phyloP scores from a whole-genome alignment of 2,329 filamentous ascomycete genomes.

The Aspergillus sclerotialis region DNA sequence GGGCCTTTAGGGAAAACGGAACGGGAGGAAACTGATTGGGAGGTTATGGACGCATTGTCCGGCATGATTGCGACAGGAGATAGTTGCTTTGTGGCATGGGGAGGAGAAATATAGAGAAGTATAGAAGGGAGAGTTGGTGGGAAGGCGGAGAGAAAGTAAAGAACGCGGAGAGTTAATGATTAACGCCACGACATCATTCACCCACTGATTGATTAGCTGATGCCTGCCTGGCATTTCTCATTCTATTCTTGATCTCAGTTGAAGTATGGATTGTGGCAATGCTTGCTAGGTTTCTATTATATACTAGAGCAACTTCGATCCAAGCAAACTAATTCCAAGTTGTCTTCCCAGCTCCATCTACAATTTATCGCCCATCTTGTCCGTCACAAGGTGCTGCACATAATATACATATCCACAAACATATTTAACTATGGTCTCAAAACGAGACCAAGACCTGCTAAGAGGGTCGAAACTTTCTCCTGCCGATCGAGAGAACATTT shows the following conservation, averaged over 20 bases:
- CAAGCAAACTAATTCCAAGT: not conserved
- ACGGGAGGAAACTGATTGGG: conserved; percentile 44
- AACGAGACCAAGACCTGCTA: conserved; percentile 27
- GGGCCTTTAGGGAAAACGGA: conserved; percentile 71
- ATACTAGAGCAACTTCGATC: not conserved
- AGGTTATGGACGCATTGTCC: conserved; percentile 33
- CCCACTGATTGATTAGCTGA: no score
- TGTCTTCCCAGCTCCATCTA: no score
- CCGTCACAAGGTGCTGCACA: no score
- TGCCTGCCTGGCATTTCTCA: no score
- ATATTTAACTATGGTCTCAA: conserved; percentile 28
- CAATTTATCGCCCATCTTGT: no score
- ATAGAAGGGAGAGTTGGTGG: not conserved
- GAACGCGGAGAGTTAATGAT: not conserved
- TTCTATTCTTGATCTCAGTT: conserved; percentile 1
- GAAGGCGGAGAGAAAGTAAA: no score
- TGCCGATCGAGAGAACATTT: conserved; percentile 44
- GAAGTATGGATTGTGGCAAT: conserved; percentile 1
- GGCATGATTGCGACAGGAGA: conserved; percentile 23
- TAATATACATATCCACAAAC: no score
- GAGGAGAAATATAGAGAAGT: not conserved
- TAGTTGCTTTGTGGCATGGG: conserved; percentile 4
- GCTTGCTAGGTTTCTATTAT: not conserved
- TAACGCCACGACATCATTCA: no score
- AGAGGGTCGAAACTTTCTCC: conserved; percentile 34